Evolutionary conservation across 495 filamentous ascomycete genomes (phyloP).

Genomic region (Hypoxylon rickii): DNA sequence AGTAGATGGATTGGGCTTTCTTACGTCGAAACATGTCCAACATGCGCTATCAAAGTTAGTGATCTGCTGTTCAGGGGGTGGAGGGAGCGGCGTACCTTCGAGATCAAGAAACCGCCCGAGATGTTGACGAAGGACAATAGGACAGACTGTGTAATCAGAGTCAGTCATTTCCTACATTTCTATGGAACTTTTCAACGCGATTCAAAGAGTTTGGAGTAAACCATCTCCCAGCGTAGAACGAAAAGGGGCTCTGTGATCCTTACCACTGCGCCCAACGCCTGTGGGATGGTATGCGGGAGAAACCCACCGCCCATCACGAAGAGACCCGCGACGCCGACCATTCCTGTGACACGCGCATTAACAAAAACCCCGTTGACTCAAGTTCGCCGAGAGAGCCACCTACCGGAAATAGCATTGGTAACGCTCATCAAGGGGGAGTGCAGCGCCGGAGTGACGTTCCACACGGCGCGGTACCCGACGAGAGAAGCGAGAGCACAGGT

Average conservation of each 20-base stretch:
- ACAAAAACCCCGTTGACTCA: too few species aligned
- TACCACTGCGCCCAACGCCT: constrained; percentile 73
- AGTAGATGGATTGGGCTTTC: too few species aligned
- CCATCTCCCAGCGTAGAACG: too few species aligned
- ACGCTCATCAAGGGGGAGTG: constrained; percentile 86
- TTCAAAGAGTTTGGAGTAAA: too few species aligned
- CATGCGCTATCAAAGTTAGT: too few species aligned
- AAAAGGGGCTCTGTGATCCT: too few species aligned
- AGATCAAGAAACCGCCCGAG: constrained; percentile 80
- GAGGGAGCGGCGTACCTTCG: too few species aligned
- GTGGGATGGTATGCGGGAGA: constrained; percentile 74
- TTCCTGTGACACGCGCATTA: constrained; percentile 45
- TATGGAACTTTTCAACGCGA: too few species aligned
- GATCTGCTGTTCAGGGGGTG: too few species aligned
- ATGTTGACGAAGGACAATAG: constrained; percentile 82
- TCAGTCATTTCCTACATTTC: too few species aligned
- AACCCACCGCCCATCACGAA: constrained; percentile 81
- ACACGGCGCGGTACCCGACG: constrained; percentile 80
- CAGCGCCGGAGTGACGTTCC: constrained; percentile 75
- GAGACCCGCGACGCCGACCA: constrained; percentile 82
- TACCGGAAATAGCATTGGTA: constrained; percentile 81
- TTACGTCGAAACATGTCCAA: constrained; percentile 84
- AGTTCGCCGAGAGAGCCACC: background rate
- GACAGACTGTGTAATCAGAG: too few species aligned
- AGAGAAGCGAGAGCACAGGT: constrained; percentile 78